A percentile compares a stretch with the other conserved stretches of the same genome.
These are phyloP conservation scores for Mortierella sp. DNA, from an alignment of 371 early-diverging fungal species.

Conservation along the genomic window DNA sequence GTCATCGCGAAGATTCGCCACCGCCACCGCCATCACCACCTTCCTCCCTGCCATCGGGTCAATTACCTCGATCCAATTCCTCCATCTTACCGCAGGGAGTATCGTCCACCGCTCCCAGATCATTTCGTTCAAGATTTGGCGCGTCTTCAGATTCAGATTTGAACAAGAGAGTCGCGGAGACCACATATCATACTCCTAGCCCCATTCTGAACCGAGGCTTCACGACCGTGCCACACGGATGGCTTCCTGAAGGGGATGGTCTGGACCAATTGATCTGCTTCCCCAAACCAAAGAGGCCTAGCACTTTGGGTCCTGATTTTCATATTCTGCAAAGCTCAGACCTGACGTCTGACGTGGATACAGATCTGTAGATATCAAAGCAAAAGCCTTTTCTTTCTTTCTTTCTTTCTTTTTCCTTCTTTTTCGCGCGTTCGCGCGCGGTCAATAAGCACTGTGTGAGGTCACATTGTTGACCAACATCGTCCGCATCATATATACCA, in stretches of 20 bases:
- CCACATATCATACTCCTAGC: not conserved
- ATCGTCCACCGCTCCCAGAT: not conserved
- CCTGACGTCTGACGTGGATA: not conserved
- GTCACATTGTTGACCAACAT: too few species aligned
- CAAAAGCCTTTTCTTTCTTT: too few species aligned
- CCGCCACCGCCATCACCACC: not conserved
- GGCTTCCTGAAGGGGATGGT: conserved; percentile 48
- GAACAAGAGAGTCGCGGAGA: not conserved
- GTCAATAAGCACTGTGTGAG: too few species aligned
- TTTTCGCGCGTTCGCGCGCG: too few species aligned
- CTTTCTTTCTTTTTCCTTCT: too few species aligned
- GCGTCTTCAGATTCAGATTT: conserved; percentile 12
- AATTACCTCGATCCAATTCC: not conserved
- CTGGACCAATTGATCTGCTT: conserved; percentile 26
- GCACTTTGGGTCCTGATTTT: conserved; percentile 7
- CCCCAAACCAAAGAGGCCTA: conserved; percentile 22
- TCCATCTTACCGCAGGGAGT: not conserved
- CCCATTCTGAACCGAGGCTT: conserved; percentile 29
- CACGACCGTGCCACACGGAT: conserved; percentile 24
- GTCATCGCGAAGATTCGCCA: conserved; percentile 3
- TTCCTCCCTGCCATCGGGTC: too few species aligned
- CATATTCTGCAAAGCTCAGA: conserved; percentile 20
- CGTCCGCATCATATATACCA: too few species aligned
- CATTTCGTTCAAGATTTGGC: conserved; percentile 11
- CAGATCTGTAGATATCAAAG: too few species aligned